These are phyloP conservation scores for Eucalyptus camaldulensis DNA, from an alignment of 345 rosid genomes.

Conservation along the genomic window DNA sequence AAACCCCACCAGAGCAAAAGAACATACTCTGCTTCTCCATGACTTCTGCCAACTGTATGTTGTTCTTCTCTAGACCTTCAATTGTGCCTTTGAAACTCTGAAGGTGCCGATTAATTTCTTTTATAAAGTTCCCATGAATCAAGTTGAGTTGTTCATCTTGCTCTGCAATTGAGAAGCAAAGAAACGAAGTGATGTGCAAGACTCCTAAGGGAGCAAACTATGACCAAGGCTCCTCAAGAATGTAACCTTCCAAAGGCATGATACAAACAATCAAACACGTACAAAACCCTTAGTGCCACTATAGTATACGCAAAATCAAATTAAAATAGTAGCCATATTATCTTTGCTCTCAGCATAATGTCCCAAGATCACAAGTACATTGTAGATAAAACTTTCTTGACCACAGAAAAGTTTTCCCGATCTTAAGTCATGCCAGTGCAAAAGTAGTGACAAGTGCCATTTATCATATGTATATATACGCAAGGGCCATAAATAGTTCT, in stretches of 20 bases:
- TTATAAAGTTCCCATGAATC: constrained; percentile 61
- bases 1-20: neutral
- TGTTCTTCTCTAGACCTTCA: constrained; percentile 53
- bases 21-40: constrained; percentile 75
- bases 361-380: neutral
- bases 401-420: neutral
- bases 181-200: neutral
- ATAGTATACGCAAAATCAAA: neutral
- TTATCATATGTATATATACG: neutral
- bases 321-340: neutral
- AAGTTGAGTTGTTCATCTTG: constrained; percentile 56
- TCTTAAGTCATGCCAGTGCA: neutral
- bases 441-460: neutral
- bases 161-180: constrained; percentile 25
- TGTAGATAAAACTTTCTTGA: neutral
- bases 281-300: neutral
- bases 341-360: neutral
- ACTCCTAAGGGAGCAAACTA: neutral
- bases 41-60: constrained; percentile 49
- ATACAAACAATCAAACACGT: neutral
- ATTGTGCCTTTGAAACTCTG: constrained; percentile 40
- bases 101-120: constrained; percentile 46
- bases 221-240: neutral
- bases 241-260: neutral
- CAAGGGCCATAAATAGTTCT: neutral